A percentile compares a stretch with the other conserved stretches of the same genome.
phyloP scores from a whole-genome alignment of 805 yeast genomes.

The Candida peoriensis region DNA sequence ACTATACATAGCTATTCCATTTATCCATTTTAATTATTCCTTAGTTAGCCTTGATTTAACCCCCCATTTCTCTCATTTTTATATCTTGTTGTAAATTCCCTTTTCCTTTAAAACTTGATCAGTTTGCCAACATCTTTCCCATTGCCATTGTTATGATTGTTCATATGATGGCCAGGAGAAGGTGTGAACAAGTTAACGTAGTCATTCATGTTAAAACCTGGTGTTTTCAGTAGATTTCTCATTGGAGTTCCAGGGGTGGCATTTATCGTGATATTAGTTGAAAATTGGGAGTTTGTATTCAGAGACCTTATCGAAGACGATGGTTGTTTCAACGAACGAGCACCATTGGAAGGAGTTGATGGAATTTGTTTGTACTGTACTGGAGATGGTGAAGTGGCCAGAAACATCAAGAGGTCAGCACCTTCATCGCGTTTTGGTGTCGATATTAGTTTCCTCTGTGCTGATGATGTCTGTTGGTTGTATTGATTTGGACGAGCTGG shows the following conservation, averaged over 20 bases:
- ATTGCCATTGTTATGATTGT: slow-evolving; percentile 31
- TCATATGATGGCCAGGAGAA: slow-evolving; percentile 40
- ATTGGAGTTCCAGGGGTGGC: slow-evolving; percentile 26
- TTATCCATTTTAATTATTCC: too few species aligned
- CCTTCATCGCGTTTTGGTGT: slow-evolving; percentile 49
- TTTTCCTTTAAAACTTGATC: slow-evolving; percentile 19
- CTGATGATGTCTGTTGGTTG: slow-evolving; percentile 5
- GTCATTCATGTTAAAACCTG: slow-evolving; percentile 78
- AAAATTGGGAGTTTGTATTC: slow-evolving; percentile 1
- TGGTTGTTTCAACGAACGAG: slow-evolving; percentile 3
- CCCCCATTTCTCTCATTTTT: too few species aligned
- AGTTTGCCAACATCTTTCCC: slow-evolving; percentile 24
- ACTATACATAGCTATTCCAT: too few species aligned
- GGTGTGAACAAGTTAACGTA: slow-evolving; percentile 78
- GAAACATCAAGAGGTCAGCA: slow-evolving; percentile 72
- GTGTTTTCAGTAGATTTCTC: slow-evolving; percentile 37
- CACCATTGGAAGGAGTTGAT: slow-evolving; percentile 16
- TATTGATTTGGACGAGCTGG: slow-evolving; percentile 6
- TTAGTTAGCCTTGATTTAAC: too few species aligned
- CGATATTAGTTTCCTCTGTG: slow-evolving; percentile 12
- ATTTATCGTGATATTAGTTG: slow-evolving; percentile 1
- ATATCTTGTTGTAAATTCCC: too few species aligned
- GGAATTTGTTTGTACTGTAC: slow-evolving; percentile 21
- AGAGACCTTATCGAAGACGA: slow-evolving; percentile 6
- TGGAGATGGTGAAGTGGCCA: slow-evolving; percentile 81